These are phyloP conservation scores for Phyllosticta citriasiana DNA, from an alignment of 2,329 filamentous ascomycete genomes.

Conservation along the genomic window DNA sequence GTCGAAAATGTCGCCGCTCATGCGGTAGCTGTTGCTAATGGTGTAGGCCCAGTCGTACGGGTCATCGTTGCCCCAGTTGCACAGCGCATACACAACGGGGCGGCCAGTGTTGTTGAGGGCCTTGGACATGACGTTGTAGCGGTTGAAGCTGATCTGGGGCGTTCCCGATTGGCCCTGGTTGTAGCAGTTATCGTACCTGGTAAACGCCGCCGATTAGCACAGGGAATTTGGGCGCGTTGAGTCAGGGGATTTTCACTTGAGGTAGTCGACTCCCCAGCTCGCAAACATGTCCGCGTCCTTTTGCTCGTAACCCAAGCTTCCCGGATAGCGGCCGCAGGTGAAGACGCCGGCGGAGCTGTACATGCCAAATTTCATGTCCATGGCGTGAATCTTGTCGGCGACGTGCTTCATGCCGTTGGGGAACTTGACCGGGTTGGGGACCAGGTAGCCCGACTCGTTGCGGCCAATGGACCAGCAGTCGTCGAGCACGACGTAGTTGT, in stretches of 20 bases:
- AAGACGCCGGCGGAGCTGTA: conserved; percentile 40
- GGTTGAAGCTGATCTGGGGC: conserved; percentile 34
- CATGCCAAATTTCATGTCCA: conserved; percentile 44
- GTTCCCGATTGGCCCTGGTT: conserved; percentile 43
- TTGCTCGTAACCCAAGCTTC: conserved; percentile 40
- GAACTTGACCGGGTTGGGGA: conserved; percentile 23
- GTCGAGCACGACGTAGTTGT: conserved; percentile 43
- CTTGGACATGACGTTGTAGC: conserved; percentile 40
- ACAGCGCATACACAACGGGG: conserved; percentile 37
- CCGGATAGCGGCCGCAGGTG: conserved; percentile 31
- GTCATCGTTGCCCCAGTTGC: conserved; percentile 44
- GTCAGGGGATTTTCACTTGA: conserved; percentile 3
- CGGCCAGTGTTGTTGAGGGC: conserved; percentile 38
- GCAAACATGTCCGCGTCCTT: conserved; percentile 45
- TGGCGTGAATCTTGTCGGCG: conserved; percentile 37
- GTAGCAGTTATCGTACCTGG: conserved; percentile 45
- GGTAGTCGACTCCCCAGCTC: conserved; percentile 38
- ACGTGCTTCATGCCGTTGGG: conserved; percentile 39
- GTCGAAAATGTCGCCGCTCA: conserved; percentile 39
- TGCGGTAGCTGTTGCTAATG: conserved; percentile 38
- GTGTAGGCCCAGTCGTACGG: conserved; percentile 37
- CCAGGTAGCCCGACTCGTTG: conserved; percentile 33
- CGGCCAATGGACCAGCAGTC: conserved; percentile 44
- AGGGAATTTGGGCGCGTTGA: not conserved
- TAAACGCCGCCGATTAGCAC: not conserved